phyloP scores from a whole-genome alignment of 1,284 basidiomycete species.

The Tilletiopsis washingtonensis region DNA sequence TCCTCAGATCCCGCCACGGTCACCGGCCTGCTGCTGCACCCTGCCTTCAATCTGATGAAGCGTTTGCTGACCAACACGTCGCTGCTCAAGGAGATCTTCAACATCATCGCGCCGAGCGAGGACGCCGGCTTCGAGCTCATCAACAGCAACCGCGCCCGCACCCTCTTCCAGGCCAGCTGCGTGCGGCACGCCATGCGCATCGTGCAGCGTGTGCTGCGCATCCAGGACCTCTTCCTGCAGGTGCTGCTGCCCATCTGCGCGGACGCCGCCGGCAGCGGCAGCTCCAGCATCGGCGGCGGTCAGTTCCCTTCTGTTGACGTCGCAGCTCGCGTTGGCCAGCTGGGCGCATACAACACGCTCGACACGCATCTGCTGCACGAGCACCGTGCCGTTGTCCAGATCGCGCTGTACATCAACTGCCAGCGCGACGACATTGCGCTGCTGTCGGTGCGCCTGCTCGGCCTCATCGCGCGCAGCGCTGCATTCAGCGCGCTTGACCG shows the following conservation, averaged over 20 bases:
- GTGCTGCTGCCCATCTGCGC: conserved; percentile 71
- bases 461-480: conserved; percentile 56
- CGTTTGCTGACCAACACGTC: conserved; percentile 66
- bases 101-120: conserved; percentile 54
- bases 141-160: conserved; percentile 63
- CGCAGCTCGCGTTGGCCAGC: conserved; percentile 21
- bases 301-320: conserved; percentile 18
- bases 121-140: conserved; percentile 49
- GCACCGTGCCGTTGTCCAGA: conserved; percentile 67
- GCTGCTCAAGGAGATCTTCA: conserved; percentile 64
- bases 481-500: conserved; percentile 54
- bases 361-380: conserved; percentile 60
- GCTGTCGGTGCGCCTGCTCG: conserved; percentile 70
- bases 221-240: conserved; percentile 83
- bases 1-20: conserved; percentile 42
- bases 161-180: conserved; percentile 59
- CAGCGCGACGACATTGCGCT: conserved; percentile 67
- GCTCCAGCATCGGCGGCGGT: conserved; percentile 16
- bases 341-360: conserved; percentile 64
- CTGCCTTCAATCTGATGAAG: conserved; percentile 78
- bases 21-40: conserved; percentile 57
- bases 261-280: conserved; percentile 47
- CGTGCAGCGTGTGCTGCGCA: conserved; percentile 68
- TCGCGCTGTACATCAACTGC: conserved; percentile 73
- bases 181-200: conserved; percentile 76